Evolutionary conservation across 2,329 filamentous ascomycete genomes (phyloP).

Genomic region (Thielaviopsis punctulata): DNA sequence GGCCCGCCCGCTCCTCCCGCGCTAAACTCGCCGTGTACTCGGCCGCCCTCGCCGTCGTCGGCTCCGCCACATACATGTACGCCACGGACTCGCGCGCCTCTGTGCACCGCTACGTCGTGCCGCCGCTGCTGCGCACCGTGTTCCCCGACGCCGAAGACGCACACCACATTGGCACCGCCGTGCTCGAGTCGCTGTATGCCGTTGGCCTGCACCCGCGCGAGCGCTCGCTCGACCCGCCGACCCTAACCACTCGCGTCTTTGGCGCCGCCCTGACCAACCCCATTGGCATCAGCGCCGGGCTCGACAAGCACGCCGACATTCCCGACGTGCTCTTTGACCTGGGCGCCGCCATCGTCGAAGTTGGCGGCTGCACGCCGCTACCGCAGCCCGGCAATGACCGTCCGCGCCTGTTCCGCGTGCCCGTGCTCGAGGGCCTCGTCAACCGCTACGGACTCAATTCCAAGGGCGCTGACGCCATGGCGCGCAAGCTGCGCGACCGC

Average conservation of each 20-base stretch:
- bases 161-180: slow-evolving; percentile 61
- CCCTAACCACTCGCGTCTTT: slow-evolving; percentile 41
- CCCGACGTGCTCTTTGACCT: slow-evolving; percentile 70
- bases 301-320: slow-evolving; percentile 88
- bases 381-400: slow-evolving; percentile 77
- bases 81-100: slow-evolving; percentile 59
- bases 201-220: slow-evolving; percentile 71
- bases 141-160: slow-evolving; percentile 75
- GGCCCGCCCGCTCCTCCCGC: slow-evolving; percentile 16
- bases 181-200: slow-evolving; percentile 54
- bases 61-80: slow-evolving; percentile 43
- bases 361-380: slow-evolving; percentile 77
- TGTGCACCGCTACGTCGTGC: slow-evolving; percentile 49
- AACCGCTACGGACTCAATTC: slow-evolving; percentile 96
- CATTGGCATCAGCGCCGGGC: slow-evolving; percentile 82
- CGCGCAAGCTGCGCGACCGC: slow-evolving; percentile 58
- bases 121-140: slow-evolving; percentile 46
- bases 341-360: slow-evolving; percentile 75
- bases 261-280: slow-evolving; percentile 66
- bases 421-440: slow-evolving; percentile 70
- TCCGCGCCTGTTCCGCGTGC: slow-evolving; percentile 75
- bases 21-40: slow-evolving; percentile 24
- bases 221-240: slow-evolving; percentile 32
- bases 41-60: slow-evolving; percentile 24
- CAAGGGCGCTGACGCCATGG: slow-evolving; percentile 73